Conservation (phyloP, 2,329 filamentous ascomycete genomes). For the Hypoxylon sp. region DNA sequence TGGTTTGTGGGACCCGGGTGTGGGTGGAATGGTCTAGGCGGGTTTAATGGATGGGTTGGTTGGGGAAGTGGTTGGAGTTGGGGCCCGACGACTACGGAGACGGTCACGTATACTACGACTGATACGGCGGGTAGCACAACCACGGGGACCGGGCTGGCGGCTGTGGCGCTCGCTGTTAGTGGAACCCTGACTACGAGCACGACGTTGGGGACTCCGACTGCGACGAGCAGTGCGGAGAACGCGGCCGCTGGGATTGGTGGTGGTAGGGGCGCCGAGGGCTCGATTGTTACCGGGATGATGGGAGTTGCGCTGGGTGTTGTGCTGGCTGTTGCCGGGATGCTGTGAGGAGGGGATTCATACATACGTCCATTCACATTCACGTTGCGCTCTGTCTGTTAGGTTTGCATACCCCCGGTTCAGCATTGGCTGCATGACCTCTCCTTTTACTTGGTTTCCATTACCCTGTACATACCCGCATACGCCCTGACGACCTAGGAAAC, state of each 20-base stretch:
- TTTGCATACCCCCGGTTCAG: conserved; percentile 9
- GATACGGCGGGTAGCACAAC: conserved; percentile 51
- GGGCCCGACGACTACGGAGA: conserved; percentile 56
- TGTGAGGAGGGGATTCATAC: conserved; percentile 37
- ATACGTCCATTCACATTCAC: not conserved
- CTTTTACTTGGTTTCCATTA: not conserved
- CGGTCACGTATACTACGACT: conserved; percentile 56
- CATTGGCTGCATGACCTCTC: conserved; percentile 1
- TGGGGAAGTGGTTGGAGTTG: conserved; percentile 61
- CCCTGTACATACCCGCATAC: not conserved
- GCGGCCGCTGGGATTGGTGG: conserved; percentile 32
- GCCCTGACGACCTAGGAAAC: not conserved
- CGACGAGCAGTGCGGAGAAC: conserved; percentile 33
- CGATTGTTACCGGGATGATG: conserved; percentile 50
- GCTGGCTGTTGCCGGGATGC: conserved; percentile 50
- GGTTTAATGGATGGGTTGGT: conserved; percentile 59
- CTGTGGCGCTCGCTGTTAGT: conserved; percentile 53
- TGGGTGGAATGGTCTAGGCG: conserved; percentile 56
- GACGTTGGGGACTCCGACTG: conserved; percentile 46
- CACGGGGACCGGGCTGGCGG: conserved; percentile 51
- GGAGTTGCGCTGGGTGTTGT: conserved; percentile 51
- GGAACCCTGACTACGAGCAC: conserved; percentile 54
- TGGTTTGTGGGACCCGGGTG: conserved; percentile 59
- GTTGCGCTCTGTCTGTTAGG: not conserved
- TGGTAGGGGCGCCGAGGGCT: conserved; percentile 45